These are phyloP conservation scores for Blumeria graminis DNA, from an alignment of 2,329 filamentous ascomycete genomes.

Conservation along the genomic window DNA sequence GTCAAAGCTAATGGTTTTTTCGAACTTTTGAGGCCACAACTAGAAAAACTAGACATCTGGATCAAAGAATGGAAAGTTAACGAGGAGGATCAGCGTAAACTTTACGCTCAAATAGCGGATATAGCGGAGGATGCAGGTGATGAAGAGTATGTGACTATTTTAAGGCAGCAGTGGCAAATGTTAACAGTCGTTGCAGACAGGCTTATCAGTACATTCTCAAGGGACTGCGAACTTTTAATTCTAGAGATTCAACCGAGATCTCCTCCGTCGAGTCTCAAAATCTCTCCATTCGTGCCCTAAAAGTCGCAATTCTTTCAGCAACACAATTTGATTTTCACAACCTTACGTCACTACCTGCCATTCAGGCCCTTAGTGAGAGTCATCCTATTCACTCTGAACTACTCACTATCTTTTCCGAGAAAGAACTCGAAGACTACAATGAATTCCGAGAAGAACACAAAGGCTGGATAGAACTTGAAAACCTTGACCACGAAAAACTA, in stretches of 20 bases:
- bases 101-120: conserved; percentile 65
- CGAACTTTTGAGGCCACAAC: conserved; percentile 59
- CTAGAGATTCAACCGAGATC: conserved; percentile 27
- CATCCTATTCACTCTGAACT: conserved; percentile 74
- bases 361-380: conserved; percentile 69
- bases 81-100: conserved; percentile 58
- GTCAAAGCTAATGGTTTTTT: conserved; percentile 54
- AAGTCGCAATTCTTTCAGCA: conserved; percentile 39
- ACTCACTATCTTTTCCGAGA: conserved; percentile 83
- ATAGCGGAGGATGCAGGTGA: conserved; percentile 58
- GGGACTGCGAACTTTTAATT: conserved; percentile 35
- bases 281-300: conserved; percentile 40
- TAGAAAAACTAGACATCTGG: conserved; percentile 67
- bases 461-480: conserved; percentile 57
- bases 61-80: conserved; percentile 61
- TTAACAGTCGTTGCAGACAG: conserved; percentile 19
- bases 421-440: conserved; percentile 84
- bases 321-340: conserved; percentile 52
- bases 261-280: conserved; percentile 34
- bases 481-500: conserved; percentile 46
- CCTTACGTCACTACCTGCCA: conserved; percentile 43
- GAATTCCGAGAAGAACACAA: conserved; percentile 86
- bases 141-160: conserved; percentile 32
- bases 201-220: conserved; percentile 44
- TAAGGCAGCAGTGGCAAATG: not conserved